phyloP scores from a whole-genome alignment of 2,329 filamentous ascomycete species.

The Colletotrichum higginsianum region DNA sequence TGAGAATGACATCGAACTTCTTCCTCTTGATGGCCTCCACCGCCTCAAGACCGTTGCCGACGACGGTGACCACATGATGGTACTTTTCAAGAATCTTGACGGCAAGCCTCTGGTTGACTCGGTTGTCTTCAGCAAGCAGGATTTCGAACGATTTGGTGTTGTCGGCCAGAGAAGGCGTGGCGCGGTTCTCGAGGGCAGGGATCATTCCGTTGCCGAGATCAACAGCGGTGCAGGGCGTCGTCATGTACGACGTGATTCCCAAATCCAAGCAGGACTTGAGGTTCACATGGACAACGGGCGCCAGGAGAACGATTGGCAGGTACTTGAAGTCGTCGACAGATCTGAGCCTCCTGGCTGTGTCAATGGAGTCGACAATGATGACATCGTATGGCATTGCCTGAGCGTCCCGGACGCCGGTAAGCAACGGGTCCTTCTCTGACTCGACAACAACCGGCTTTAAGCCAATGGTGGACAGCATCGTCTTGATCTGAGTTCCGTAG shows the following conservation, averaged over 20 bases:
- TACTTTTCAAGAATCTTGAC: slow-evolving; percentile 99
- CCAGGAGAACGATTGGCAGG: slow-evolving; percentile 93
- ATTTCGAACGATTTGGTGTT: slow-evolving; percentile 97
- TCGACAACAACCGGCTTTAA: slow-evolving; percentile 88
- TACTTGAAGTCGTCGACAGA: slow-evolving; percentile 97
- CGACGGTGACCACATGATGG: slow-evolving; percentile 91
- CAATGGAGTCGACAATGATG: slow-evolving; percentile 94
- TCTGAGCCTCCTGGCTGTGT: slow-evolving; percentile 87
- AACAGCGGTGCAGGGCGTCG: slow-evolving; percentile 92
- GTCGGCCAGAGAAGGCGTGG: slow-evolving; percentile 91
- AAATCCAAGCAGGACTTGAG: slow-evolving; percentile 94
- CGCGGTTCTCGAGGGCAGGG: slow-evolving; percentile 92
- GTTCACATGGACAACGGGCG: slow-evolving; percentile 89
- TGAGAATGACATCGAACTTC: slow-evolving; percentile 95
- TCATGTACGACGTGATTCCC: slow-evolving; percentile 99
- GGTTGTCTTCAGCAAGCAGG: slow-evolving; percentile 94
- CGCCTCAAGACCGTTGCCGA: slow-evolving; percentile 94
- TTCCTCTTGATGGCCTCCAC: slow-evolving; percentile 92
- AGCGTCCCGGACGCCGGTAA: slow-evolving; percentile 66
- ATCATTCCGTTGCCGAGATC: slow-evolving; percentile 97
- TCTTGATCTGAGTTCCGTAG: slow-evolving; percentile 81
- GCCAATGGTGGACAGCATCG: slow-evolving; percentile 84
- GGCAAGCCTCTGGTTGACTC: slow-evolving; percentile 94
- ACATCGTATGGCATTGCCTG: slow-evolving; percentile 86
- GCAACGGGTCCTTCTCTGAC: slow-evolving; percentile 77